Base-by-base conservation (phyloP, 345 rosid species). In the Leavenworthia alabamica region DNA sequence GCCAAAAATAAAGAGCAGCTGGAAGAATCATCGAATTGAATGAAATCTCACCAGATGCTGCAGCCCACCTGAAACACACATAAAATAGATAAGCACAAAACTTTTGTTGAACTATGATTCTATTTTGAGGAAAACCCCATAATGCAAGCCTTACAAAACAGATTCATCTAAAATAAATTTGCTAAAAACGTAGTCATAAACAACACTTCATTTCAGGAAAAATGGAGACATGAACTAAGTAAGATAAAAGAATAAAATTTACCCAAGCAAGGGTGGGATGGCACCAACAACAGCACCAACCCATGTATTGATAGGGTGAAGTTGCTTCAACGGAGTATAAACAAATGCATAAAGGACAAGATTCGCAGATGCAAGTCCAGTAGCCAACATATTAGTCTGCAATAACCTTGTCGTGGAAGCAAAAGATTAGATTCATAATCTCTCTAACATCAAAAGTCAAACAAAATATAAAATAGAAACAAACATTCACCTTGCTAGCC, bases 281-380 rank as follows among this genome's bases (percentile, higher is more conserved):
- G 99, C 99, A 58, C 97, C 99, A 54, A 93, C 97, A 78, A 93
- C 77, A 44, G 97, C 99, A 16, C 97, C 99, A 64, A 89, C 96
- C 97, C 97, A 93, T 23, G 99, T 89, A 74, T 93, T 89, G 58
- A 84, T 80, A 15, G 97, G 97, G 77, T 93, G 99, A 79, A 86
- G 79, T 77, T 93, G 97, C 86, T 93, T 93, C 86, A 93, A 76
- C 26, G 91, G 95, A 31, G 95, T 86, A 52, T 84, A 84, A 23
- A 81, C 81, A 75, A 86, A 89, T 6, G 95, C 91, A 29, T 79
- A 86, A 32, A 86, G 89, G 41, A 80, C 40, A 51, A 86, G 91
- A 79, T 82, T 84, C 27, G 91, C 88, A 70, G 86, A 88, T 52
- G 86, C 96, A 60, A 86, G 91, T 44, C 90, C 94, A 39, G 95